Evolutionary conservation across 768 basidiomycete genomes (phyloP), one percentile per base, ranked within the genome.

Genomic region (Gloeophyllum trabeum): DNA sequence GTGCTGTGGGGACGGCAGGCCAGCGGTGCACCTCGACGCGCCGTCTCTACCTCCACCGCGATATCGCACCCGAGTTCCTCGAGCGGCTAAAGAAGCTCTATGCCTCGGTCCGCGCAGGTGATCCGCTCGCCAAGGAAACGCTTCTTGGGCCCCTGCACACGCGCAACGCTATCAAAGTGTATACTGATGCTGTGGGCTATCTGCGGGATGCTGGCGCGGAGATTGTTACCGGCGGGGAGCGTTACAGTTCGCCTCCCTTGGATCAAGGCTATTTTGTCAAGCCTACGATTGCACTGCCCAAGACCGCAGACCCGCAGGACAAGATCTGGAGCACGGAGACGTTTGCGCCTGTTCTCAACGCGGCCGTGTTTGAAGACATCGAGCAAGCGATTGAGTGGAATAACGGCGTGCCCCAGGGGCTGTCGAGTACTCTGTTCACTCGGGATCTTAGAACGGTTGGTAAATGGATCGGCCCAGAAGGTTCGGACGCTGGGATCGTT

Each of bases 351-450:
- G 78, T 97, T 41, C 61, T 96, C 44, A 85, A 85, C 49, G 87
- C 85, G 22, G 81, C 79, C 13, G 66, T 88, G 38, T 97, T 96
- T 59, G 86, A 93, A 52, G 73, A 86, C 49, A 65, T 92, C 7
- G 84, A 88, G 48, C 69, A 90, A 60, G 89, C 89, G 7, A 91
- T 96, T 58, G 67, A 67, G 54, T 89, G 82, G 81, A 93, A 94
- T 59, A 94, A 94, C 59, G 73, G 71, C 32, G 91, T 94, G 41
- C 83, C 82, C 10, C 90, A 90, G 72, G 91, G 91, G n/a, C 62
- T 94, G 44, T 90, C 87, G 35, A 89, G 87, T 54, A 86, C 86
- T 46, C 66, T 96, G 1, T 97, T 93, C 85, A 93, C 93, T 40
- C 75, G 77, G 30, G 83, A 89, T 53, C 53, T 97, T 39, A 69